phyloP scores from a whole-genome alignment of 2,329 filamentous ascomycete genomes.

The Penicillium occitanis region DNA sequence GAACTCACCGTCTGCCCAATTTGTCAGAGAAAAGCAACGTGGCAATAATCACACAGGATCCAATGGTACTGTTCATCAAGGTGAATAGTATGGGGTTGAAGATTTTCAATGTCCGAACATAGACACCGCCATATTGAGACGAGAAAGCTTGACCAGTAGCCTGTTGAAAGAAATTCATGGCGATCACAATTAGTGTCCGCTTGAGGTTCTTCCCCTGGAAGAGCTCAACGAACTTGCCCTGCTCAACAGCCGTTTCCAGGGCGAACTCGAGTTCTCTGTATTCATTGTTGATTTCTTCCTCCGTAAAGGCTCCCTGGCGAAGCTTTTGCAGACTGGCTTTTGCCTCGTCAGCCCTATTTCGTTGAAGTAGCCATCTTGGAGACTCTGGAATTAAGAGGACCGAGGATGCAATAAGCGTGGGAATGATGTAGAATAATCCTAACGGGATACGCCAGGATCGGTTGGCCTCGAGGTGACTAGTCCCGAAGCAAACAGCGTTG shows the following conservation, averaged over 20 bases:
- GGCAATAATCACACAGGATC: neutral
- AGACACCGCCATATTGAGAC: neutral
- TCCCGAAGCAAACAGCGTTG: neutral
- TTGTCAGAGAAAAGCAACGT: neutral
- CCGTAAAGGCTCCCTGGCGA: neutral
- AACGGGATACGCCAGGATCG: neutral
- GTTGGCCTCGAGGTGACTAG: neutral
- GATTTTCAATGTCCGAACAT: neutral
- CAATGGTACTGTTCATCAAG: neutral
- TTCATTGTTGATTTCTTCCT: constrained; percentile 1
- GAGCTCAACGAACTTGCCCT: neutral
- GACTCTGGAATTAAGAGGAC: constrained; percentile 10
- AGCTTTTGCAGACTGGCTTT: neutral
- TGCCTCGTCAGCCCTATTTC: neutral
- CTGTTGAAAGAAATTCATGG: neutral
- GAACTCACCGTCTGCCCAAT: neutral
- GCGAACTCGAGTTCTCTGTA: neutral
- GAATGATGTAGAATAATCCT: constrained; percentile 9
- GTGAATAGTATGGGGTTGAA: neutral
- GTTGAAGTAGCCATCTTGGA: constrained; percentile 6
- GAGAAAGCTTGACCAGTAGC: neutral
- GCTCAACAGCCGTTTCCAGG: neutral
- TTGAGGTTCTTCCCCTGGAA: neutral
- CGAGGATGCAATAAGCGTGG: neutral
- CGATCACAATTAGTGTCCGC: neutral